phyloP scores from a whole-genome alignment of 306 rosid genomes.

The Begonia loranthoides region DNA sequence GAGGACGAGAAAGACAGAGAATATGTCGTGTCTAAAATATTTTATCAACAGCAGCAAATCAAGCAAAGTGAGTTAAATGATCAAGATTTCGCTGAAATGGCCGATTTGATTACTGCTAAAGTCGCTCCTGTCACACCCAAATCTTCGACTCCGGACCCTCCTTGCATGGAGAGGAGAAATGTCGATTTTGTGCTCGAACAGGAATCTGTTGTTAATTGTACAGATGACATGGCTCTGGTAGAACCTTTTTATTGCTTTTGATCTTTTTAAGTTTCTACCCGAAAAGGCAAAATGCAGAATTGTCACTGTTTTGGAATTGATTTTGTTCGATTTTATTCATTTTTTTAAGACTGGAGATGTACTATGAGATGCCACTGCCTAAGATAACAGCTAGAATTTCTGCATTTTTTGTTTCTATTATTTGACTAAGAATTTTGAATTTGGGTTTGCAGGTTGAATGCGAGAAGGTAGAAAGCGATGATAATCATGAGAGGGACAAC shows the following conservation, averaged over 20 bases:
- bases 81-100: slow-evolving; percentile 35
- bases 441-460: slow-evolving; percentile 13
- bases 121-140: slow-evolving; percentile 72
- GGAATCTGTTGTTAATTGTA: slow-evolving; percentile 10
- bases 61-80: slow-evolving; percentile 38
- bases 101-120: slow-evolving; percentile 20
- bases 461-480: slow-evolving; percentile 18
- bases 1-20: slow-evolving; percentile 73
- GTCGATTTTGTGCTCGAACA: slow-evolving; percentile 25
- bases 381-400: too few relatives aligned
- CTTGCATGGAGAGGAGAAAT: slow-evolving; percentile 21
- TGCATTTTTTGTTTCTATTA: slow-evolving; percentile 3
- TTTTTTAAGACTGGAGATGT: too few relatives aligned
- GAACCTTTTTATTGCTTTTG: neutral
- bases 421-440: slow-evolving; percentile 15
- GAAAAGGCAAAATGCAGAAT: too few relatives aligned
- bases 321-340: too few relatives aligned
- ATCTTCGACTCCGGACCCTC: slow-evolving; percentile 59
- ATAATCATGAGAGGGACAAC: slow-evolving; percentile 12
- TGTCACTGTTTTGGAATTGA: too few relatives aligned
- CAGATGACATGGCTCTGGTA: slow-evolving; percentile 31
- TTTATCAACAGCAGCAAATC: slow-evolving; percentile 53
- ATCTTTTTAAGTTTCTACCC: too few relatives aligned
- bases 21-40: slow-evolving; percentile 58
- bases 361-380: neutral